These are phyloP conservation scores for Malassezia brasiliensis DNA, from an alignment of 1,284 basidiomycete species.

Conservation along the genomic window DNA sequence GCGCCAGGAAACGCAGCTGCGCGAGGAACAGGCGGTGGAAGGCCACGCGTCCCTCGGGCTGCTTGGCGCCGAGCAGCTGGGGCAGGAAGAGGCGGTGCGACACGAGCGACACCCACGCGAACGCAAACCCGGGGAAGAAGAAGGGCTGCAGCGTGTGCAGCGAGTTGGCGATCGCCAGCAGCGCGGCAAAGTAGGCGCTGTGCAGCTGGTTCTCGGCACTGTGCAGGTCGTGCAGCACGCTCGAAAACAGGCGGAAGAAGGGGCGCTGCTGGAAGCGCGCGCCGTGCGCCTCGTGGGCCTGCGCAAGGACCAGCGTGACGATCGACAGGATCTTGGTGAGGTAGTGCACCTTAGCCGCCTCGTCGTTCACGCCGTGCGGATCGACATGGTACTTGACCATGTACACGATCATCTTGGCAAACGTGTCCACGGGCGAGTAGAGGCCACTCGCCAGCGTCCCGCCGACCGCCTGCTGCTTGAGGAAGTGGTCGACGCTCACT, in stretches of 20 bases:
- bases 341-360: constrained; percentile 90
- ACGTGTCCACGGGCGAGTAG: constrained; percentile 88
- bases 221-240: constrained; percentile 81
- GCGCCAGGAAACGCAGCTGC: constrained; percentile 83
- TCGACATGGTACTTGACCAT: constrained; percentile 99
- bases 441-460: constrained; percentile 61
- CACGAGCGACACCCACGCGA: constrained; percentile 93
- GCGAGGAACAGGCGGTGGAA: constrained; percentile 90
- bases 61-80: constrained; percentile 72
- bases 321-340: constrained; percentile 95
- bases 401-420: constrained; percentile 87
- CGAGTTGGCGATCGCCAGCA: constrained; percentile 80
- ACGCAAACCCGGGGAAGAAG: constrained; percentile 95
- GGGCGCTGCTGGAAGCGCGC: constrained; percentile 89
- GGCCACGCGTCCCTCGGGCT: constrained; percentile 59
- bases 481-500: constrained; percentile 81
- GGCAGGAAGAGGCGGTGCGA: constrained; percentile 97
- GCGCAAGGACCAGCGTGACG: constrained; percentile 86
- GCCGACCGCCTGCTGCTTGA: constrained; percentile 69
- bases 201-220: constrained; percentile 69
- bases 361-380: constrained; percentile 69
- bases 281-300: constrained; percentile 87
- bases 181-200: constrained; percentile 74
- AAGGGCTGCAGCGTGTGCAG: constrained; percentile 91
- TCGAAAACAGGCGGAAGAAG: constrained; percentile 97